Percentiles rank a stretch among this genome's conserved stretches.
These are phyloP conservation scores for Tetracladium maxilliforme DNA, from an alignment of 2,329 filamentous ascomycete species.

Conservation along the genomic window DNA sequence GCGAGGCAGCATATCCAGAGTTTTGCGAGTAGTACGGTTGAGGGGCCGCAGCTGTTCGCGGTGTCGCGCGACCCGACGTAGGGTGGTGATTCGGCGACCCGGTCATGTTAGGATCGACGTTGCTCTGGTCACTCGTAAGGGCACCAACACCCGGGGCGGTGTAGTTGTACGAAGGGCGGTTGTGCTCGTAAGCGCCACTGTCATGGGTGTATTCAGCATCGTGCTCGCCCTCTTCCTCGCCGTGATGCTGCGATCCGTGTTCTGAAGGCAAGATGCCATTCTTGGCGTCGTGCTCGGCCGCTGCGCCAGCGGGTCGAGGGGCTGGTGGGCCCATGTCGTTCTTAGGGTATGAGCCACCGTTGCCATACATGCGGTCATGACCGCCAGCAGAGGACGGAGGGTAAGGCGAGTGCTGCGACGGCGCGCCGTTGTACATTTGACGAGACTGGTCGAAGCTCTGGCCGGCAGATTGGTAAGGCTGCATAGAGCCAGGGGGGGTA, in stretches of 20 bases:
- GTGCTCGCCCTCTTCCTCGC: constrained; percentile 53
- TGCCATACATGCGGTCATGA: constrained; percentile 55
- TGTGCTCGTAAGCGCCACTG: constrained; percentile 57
- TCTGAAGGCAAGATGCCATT: too few species aligned
- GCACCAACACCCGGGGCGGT: constrained; percentile 47
- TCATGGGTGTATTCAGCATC: constrained; percentile 80
- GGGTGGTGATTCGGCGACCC: constrained; percentile 69
- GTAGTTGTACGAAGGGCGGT: constrained; percentile 66
- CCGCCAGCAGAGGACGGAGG: constrained; percentile 43
- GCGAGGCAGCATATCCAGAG: constrained; percentile 60
- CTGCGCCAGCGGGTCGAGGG: constrained; percentile 38
- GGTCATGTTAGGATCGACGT: constrained; percentile 70
- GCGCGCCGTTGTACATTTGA: constrained; percentile 61
- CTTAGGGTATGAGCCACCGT: constrained; percentile 54
- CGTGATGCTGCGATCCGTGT: constrained; percentile 54
- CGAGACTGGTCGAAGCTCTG: constrained; percentile 66
- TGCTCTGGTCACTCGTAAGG: constrained; percentile 57
- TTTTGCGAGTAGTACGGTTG: constrained; percentile 59
- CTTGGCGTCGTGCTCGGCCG: constrained; percentile 47
- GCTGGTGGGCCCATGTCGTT: constrained; percentile 80
- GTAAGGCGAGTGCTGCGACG: constrained; percentile 55
- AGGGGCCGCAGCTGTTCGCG: constrained; percentile 58
- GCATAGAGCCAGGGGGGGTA: constrained; percentile 73
- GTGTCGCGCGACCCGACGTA: constrained; percentile 71
- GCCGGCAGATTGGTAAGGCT: constrained; percentile 52